phyloP scores from a whole-genome alignment of 108 stramenopile species.

The Nitzschia sp. region DNA sequence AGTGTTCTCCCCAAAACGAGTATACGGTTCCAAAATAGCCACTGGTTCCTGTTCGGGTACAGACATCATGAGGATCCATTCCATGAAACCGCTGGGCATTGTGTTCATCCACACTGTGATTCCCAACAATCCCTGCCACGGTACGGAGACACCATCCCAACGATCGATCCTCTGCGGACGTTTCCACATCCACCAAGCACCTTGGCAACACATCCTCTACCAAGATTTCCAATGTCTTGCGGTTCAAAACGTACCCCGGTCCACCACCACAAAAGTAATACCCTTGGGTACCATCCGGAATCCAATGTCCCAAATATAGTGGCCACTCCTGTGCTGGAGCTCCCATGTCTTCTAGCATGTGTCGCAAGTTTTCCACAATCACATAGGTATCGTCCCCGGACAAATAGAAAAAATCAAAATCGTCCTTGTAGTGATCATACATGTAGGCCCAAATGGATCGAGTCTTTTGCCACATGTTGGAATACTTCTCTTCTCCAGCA shows the following conservation, averaged over 20 bases:
- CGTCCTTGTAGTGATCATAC: conserved; percentile 34
- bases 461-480: conserved; percentile 79
- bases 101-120: conserved; percentile 25
- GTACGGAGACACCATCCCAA: conserved; percentile 29
- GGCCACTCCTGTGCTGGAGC: conserved; percentile 15
- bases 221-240: conserved; percentile 39
- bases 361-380: conserved; percentile 33
- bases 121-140: conserved; percentile 18
- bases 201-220: conserved; percentile 36
- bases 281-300: conserved; percentile 19
- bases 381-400: conserved; percentile 43
- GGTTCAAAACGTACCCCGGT: conserved; percentile 55
- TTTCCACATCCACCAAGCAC: background rate
- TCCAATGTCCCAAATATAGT: conserved; percentile 43
- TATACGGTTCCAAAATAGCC: conserved; percentile 9
- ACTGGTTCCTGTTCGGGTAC: conserved; percentile 9
- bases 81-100: conserved; percentile 34
- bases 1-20: conserved; percentile 9
- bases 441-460: conserved; percentile 39
- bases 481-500: conserved; percentile 62
- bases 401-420: conserved; percentile 40
- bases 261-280: conserved; percentile 55
- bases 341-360: conserved; percentile 8
- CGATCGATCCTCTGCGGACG: conserved; percentile 34
- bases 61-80: conserved; percentile 19